Conservation (phyloP, 768 basidiomycete genomes). For the Gyrodon lividus region DNA sequence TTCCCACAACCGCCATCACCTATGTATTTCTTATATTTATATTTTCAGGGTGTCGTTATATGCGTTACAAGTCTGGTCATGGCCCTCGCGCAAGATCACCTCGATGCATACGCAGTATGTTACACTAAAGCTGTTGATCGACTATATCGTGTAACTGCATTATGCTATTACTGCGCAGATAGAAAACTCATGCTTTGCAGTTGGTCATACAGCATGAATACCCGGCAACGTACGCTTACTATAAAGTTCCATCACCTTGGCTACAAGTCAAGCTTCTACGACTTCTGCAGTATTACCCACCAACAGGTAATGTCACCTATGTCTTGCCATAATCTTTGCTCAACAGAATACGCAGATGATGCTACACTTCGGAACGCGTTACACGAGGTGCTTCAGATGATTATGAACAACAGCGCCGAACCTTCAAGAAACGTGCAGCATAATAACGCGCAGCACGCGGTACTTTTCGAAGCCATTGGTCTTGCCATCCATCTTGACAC, state of each 20-base stretch:
- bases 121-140: slow-evolving; percentile 95
- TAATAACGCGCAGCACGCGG: slow-evolving; percentile 96
- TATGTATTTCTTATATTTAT: slow-evolving; percentile 3
- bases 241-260: slow-evolving; percentile 98
- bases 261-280: slow-evolving; percentile 94
- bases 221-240: slow-evolving; percentile 88
- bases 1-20: slow-evolving; percentile 1
- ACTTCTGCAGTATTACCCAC: slow-evolving; percentile 92
- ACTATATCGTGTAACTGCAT: slow-evolving; percentile 63
- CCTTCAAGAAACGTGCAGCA: slow-evolving; percentile 94
- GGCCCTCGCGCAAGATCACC: slow-evolving; percentile 91
- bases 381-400: slow-evolving; percentile 80
- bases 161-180: not conserved
- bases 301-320: slow-evolving; percentile 63
- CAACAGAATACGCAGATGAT: slow-evolving; percentile 60
- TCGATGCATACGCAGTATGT: slow-evolving; percentile 87
- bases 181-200: slow-evolving; percentile 38
- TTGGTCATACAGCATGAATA: slow-evolving; percentile 91
- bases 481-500: slow-evolving; percentile 95
- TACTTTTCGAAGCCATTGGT: slow-evolving; percentile 97
- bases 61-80: slow-evolving; percentile 92
- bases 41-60: slow-evolving; percentile 81
- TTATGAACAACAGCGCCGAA: slow-evolving; percentile 90
- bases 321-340: slow-evolving; percentile 3
- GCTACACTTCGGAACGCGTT: slow-evolving; percentile 72